Evolutionary conservation across 306 rosid species (phyloP), one percentile per base, ranked within the genome.

Genomic region (Cercis canadensis): DNA sequence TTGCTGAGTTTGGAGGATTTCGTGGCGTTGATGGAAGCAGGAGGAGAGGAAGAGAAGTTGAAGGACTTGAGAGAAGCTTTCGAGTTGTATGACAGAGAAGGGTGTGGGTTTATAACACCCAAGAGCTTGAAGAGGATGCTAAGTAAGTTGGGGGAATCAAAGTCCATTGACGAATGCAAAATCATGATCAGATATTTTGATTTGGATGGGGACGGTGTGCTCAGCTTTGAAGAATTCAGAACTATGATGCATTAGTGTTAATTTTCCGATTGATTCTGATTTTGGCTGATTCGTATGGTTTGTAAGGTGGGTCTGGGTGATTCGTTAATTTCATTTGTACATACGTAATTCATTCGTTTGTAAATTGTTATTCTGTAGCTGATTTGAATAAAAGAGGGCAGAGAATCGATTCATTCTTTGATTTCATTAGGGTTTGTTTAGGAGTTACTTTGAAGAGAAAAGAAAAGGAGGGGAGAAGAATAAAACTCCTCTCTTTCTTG

Each of bases 171-270:
- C 21, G 88, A 94, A 3, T 94, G 98, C 75, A 83, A 73, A 63
- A 54, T 37, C 8, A 94, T 94, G 98, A 90, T 94, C 52, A 61
- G 72, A 0, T 58, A 65, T 5, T 94, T 89, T 70, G 97, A 94
- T 86, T 69, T 94, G 84, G 74, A 90, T 70, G 97, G 97, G 0
- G 98, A 94, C 50, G 98, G 98, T 6, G 8, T 80, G 36, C 84
- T 94, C 5, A 69, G 83, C 77, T 89, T 94, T 68, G 84, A 89
- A 11, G 98, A 94, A 73, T 94, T 94, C 65, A 77, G 69, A 52
- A 32, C 80, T 14, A 94, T 94, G 98, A 94, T 94, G 98, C 78
- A 61, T 36, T 78, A 7, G 46, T 4, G 1, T 13, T 1, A 37
- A 37, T 5, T 37, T 37, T 6, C 3, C 8, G 4, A 37, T 37